Percentiles rank a stretch among this genome's conserved stretches.
These are phyloP conservation scores for Dendrobium catenatum DNA, from an alignment of 106 monocot genomes.

Conservation along the genomic window DNA sequence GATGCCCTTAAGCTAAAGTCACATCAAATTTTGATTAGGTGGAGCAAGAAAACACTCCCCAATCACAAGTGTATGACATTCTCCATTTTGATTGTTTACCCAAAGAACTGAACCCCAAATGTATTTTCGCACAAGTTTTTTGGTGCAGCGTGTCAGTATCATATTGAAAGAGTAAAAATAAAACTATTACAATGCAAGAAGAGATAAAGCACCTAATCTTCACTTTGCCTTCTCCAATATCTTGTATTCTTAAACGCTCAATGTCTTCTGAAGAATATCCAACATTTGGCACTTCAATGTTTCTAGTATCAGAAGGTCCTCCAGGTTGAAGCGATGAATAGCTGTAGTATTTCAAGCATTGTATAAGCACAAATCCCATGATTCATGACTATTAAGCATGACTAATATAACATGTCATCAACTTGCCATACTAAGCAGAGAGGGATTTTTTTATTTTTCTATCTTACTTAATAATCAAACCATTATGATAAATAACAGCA, in stretches of 20 bases:
- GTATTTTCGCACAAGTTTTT: too few species aligned
- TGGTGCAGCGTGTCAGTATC: too few species aligned
- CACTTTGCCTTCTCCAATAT: constrained; percentile 91
- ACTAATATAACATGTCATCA: not conserved
- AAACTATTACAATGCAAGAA: not conserved
- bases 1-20: too few species aligned
- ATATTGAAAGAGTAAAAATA: too few species aligned
- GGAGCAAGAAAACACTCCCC: too few species aligned
- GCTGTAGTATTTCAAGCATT: constrained; percentile 29
- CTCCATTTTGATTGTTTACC: too few species aligned
- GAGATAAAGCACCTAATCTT: constrained; percentile 71
- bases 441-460: too few species aligned
- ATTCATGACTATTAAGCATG: not conserved
- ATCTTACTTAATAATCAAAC: too few species aligned
- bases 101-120: too few species aligned
- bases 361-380: not conserved
- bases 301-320: constrained; percentile 27
- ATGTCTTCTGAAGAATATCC: constrained; percentile 64
- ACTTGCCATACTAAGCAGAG: too few species aligned
- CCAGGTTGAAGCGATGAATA: constrained; percentile 25
- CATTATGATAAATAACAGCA: not conserved
- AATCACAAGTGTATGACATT: too few species aligned
- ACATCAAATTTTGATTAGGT: too few species aligned
- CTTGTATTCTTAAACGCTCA: constrained; percentile 66
- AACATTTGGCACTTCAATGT: constrained; percentile 19